Conservation (phyloP, 1,284 basidiomycete species). For the Pseudozyma pruni region DNA sequence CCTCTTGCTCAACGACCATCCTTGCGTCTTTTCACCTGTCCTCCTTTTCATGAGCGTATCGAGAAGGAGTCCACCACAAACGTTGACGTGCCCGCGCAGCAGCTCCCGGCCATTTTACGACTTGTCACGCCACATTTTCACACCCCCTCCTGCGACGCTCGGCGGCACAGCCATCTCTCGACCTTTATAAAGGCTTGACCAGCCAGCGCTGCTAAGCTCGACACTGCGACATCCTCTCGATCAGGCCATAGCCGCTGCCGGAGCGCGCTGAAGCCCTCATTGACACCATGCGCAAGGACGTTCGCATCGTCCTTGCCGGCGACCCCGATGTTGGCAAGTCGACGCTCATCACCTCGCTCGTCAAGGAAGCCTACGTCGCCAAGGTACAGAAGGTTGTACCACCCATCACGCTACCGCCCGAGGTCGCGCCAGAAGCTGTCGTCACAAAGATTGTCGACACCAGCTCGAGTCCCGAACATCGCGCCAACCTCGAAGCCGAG, state of each 20-base stretch:
- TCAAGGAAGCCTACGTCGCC: constrained; percentile 90
- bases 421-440: constrained; percentile 65
- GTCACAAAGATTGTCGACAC: constrained; percentile 66
- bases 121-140: no score
- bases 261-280: constrained; percentile 18
- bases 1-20: no score
- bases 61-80: no score
- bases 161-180: neutral
- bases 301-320: constrained; percentile 90
- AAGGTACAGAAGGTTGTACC: constrained; percentile 74
- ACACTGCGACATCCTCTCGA: neutral
- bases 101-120: no score
- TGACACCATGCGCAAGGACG: constrained; percentile 80
- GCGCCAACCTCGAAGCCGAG: constrained; percentile 89
- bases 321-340: constrained; percentile 76
- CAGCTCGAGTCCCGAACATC: constrained; percentile 74
- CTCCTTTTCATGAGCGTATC: no score
- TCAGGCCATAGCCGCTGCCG: constrained; percentile 15
- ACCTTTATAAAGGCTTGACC: neutral
- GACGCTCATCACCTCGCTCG: constrained; percentile 60
- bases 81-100: no score
- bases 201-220: neutral
- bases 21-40: no score
- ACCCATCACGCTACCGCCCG: constrained; percentile 63
- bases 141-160: no score